Base-by-base conservation (phyloP, 2,329 filamentous ascomycete species). In the Colletotrichum cordylinicola region DNA sequence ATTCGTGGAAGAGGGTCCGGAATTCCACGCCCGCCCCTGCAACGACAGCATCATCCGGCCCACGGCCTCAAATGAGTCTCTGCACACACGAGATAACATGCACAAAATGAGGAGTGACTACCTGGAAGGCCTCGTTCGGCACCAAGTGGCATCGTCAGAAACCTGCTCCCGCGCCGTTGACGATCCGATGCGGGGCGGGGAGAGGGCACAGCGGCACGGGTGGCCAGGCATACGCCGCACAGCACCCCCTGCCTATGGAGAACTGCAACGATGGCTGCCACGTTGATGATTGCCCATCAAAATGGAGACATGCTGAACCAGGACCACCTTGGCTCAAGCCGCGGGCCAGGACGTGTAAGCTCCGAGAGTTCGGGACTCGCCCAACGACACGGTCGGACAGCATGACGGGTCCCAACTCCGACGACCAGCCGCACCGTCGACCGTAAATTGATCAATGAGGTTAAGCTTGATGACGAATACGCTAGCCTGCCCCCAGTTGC, bases 371-470 rank as follows among this genome's bases (percentile, higher is more conserved):
- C 61, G 62, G 48, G 39, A 72, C 61, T 62, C 24, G 61, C 31
- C 68, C 68, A 72, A 67, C 37, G 55, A 62, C 29, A 67, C 24
- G 60, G 60, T 71, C 37, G 67, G 67, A 52, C 48, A 55, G 56
- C 16, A 12, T 66, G 29, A 58, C 21, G 37, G 60, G 52, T 37
- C 27, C 71, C 18, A 70, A n/a, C 15, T 31, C 16, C 33, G 33
- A 60, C 67, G 16, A 61, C 67, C 35, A 31, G 15, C 39, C 33
- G n/a, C n/a, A 70, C 43, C 31, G 35, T 65, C 24, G 21, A 35
- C 43, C 66, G 72, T 75, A 75, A 67, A 61, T 37, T 31, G 24
- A 61, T 61, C 72, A 75, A 75, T 75, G 61, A 75, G 68, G 55
- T 35, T 31, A 67, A 60, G 60, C 33, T 31, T 39, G 60, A 75